Evolutionary conservation across 257 asterid species (phyloP).

Genomic region (Lycium ferocissimum): DNA sequence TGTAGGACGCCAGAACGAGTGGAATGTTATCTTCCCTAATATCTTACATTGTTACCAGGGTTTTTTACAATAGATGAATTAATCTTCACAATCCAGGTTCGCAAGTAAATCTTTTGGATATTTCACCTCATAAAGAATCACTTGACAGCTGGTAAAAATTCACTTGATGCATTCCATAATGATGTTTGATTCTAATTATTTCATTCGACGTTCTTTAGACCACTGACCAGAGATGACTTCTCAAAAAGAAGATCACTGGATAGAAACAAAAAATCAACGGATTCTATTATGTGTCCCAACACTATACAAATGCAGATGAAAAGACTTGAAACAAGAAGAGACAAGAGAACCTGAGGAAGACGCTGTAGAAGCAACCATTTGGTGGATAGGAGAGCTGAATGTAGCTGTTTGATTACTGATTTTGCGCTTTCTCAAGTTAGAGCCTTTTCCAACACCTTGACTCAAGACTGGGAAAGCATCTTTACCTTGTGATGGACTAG

Average conservation of each 20-base stretch:
- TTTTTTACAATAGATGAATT: not conserved
- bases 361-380: conserved; percentile 37
- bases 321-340: conserved; percentile 27
- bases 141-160: not conserved
- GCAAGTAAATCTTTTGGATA: not conserved
- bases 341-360: conserved; percentile 47
- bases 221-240: not conserved
- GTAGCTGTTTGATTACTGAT: conserved; percentile 33
- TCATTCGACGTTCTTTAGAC: not conserved
- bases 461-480: conserved; percentile 40
- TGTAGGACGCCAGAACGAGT: not conserved
- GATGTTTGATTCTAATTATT: not conserved
- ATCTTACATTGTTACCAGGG: not conserved
- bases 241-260: conserved; percentile 21
- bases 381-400: conserved; percentile 36
- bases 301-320: conserved; percentile 29
- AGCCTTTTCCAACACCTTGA: conserved; percentile 38
- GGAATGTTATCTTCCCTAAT: not conserved
- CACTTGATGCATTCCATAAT: not conserved
- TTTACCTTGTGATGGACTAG: conserved; percentile 47
- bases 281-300: conserved; percentile 7
- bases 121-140: conserved; percentile 5
- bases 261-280: not conserved
- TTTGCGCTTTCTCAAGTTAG: conserved; percentile 84
- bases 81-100: not conserved